phyloP scores from a whole-genome alignment of 225 moss, liverwort and hornwort genomes.

The Marchantia paleacea region DNA sequence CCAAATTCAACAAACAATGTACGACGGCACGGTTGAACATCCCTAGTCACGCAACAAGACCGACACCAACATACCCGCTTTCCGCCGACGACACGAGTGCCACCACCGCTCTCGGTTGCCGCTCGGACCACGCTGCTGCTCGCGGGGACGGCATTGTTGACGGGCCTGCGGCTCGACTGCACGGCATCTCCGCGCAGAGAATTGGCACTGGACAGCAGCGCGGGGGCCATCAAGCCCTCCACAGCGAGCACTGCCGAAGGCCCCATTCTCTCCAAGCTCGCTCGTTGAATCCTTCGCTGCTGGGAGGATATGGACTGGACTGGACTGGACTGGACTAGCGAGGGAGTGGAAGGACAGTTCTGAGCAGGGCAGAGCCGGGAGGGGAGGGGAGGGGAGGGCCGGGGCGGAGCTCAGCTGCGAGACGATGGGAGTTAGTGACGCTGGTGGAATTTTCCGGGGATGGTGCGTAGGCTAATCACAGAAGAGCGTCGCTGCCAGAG shows the following conservation, averaged over 20 bases:
- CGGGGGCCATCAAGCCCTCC: slow-evolving; percentile 18
- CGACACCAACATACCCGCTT: no score
- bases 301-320: background rate
- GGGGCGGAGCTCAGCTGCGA: no score
- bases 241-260: background rate
- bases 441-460: background rate
- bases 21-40: no score
- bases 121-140: background rate
- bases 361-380: no score
- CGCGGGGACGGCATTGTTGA: background rate
- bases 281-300: background rate
- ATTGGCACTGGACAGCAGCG: slow-evolving; percentile 12
- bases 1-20: no score
- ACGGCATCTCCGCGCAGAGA: slow-evolving; percentile 13
- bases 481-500: background rate
- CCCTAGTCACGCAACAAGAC: no score
- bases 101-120: slow-evolving; percentile 15
- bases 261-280: slow-evolving; percentile 8
- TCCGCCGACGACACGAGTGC: slow-evolving; percentile 1
- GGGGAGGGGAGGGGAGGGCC: background rate
- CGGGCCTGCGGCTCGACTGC: background rate
- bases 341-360: background rate
- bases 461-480: background rate
- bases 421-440: background rate
- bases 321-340: background rate